phyloP scores from a whole-genome alignment of 2,329 filamentous ascomycete genomes.

The Fusarium foetens region DNA sequence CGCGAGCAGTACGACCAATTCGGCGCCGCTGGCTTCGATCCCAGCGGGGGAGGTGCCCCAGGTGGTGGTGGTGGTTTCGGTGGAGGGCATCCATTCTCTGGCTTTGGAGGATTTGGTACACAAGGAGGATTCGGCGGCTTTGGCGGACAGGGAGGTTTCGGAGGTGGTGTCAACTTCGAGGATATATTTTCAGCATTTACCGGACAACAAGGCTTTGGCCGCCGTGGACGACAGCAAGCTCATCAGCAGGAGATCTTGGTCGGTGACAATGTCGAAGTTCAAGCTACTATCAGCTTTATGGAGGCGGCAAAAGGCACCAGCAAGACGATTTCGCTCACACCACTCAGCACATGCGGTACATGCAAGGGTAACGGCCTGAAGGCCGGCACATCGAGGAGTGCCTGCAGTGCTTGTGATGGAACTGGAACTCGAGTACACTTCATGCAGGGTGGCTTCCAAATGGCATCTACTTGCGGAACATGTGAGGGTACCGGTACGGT shows the following conservation, averaged over 20 bases:
- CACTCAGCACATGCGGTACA: slow-evolving; percentile 81
- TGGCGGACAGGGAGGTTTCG: slow-evolving; percentile 71
- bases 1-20: slow-evolving; percentile 92
- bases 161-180: slow-evolving; percentile 91
- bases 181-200: slow-evolving; percentile 92
- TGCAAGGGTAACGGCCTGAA: slow-evolving; percentile 89
- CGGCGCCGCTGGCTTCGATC: slow-evolving; percentile 88
- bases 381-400: slow-evolving; percentile 75
- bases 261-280: slow-evolving; percentile 96
- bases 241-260: slow-evolving; percentile 84
- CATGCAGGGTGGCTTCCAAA: slow-evolving; percentile 94
- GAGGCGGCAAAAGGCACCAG: slow-evolving; percentile 91
- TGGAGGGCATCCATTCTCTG: slow-evolving; percentile 72
- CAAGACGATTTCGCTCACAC: slow-evolving; percentile 89
- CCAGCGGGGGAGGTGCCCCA: slow-evolving; percentile 68
- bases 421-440: slow-evolving; percentile 88
- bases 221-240: slow-evolving; percentile 62
- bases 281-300: slow-evolving; percentile 93
- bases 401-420: slow-evolving; percentile 85
- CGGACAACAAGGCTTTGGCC: slow-evolving; percentile 65
- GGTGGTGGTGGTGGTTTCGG: slow-evolving; percentile 69
- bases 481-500: slow-evolving; percentile 83
- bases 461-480: slow-evolving; percentile 86
- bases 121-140: slow-evolving; percentile 35
- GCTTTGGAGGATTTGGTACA: slow-evolving; percentile 53